Evolutionary conservation across 495 filamentous ascomycete species (phyloP), one percentile per base, ranked within the genome.

Genomic region (Tetracladium setigerum): DNA sequence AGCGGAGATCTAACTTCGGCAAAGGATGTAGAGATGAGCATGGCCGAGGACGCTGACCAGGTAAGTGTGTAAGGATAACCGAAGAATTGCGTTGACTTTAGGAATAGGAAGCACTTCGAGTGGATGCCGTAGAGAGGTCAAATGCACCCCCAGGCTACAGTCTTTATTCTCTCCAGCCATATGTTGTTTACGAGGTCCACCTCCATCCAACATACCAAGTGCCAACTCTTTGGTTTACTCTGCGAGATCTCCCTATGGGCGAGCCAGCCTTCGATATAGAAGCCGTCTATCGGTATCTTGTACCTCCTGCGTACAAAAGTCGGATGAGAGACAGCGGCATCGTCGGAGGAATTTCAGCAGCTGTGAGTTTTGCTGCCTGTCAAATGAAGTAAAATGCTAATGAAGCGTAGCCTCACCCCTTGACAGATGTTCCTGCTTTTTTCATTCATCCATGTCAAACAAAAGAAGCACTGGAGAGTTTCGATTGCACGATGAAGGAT

Each of bases 361-460:
- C 78, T 35, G 86, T 89, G 75, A 62, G 82, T 82, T 43, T 59
- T 53, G 9, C 9, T 46, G 39, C 30, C 48, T 50, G 44, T 18
- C 11, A 46, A 38, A 48, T 56, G 31, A 38, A 8, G 8, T 46
- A 43, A 16, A 47, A 42, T 27, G 33, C 24, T 35, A 41, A 38
- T 38, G 27, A 43, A 39, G 45, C 38, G 56, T 60, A 89, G 87
- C 79, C 90, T 66, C 86, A 92, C 72, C 88, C 88, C 38, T 65
- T 81, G 36, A 84, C 79, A 47, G 83, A 80, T 46, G 57, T 81
- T 39, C 87, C 87, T 38, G 71, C 77, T 40, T 89, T 85, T 59
- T 92, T 89, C 67, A 68, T 92, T 55, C 88, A 95, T 65, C 88
- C 88, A 17, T 95, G 88, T 70, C 77, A 85, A 60, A 83, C 87